phyloP scores from a whole-genome alignment of 768 basidiomycete species.

The Pisolithus albus region DNA sequence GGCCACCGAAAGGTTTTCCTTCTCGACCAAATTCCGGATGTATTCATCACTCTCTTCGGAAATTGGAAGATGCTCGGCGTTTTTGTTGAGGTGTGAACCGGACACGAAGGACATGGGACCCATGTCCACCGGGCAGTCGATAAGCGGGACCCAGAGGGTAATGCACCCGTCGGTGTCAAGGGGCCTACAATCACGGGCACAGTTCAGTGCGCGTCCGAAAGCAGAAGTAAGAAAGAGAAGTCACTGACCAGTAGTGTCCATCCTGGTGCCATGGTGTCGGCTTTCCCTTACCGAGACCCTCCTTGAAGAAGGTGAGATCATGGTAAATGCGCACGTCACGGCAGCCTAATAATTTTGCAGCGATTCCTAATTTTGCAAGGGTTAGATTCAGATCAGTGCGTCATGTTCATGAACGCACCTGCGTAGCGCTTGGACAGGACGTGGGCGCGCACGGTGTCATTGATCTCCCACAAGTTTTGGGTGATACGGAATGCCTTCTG shows the following conservation, averaged over 20 bases:
- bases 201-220: neutral
- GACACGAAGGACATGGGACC: constrained; percentile 6
- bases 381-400: neutral
- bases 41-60: constrained; percentile 1
- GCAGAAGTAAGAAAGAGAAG: too few species aligned
- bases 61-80: constrained; percentile 3
- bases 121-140: constrained; percentile 5
- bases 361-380: neutral
- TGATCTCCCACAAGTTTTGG: constrained; percentile 3
- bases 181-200: neutral
- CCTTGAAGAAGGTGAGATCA: constrained; percentile 5
- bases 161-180: constrained; percentile 4
- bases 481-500: constrained; percentile 4
- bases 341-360: constrained; percentile 4
- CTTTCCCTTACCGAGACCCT: constrained; percentile 1
- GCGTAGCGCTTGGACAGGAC: constrained; percentile 4
- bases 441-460: constrained; percentile 1
- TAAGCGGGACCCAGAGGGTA: constrained; percentile 2
- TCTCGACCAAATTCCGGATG: constrained; percentile 2
- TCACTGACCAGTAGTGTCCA: constrained; percentile 1
- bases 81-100: neutral
- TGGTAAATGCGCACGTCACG: constrained; percentile 5
- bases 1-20: neutral
- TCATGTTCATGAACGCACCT: neutral
- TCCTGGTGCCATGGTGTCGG: constrained; percentile 1